Evolutionary conservation across 192 early-diverging fungal genomes (phyloP), one percentile per base, ranked within the genome.

Genomic region (Coemansia sp.): DNA sequence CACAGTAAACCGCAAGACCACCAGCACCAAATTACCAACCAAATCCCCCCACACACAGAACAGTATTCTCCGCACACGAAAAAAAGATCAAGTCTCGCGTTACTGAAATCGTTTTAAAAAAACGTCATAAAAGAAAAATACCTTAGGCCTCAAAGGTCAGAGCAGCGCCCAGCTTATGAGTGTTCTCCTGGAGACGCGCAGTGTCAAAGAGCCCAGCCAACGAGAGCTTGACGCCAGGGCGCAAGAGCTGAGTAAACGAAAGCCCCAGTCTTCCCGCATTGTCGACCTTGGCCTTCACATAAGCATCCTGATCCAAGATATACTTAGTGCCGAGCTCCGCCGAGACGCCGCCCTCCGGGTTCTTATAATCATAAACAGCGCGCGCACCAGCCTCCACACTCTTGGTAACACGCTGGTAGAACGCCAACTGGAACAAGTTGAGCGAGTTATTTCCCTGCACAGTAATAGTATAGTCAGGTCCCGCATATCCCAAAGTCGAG

Each of bases 251-350:
- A 42, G 94, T 94, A 86, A 94, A 99, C 62, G 94, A 91, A 59
- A 97, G 87, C 69, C 95, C 95, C 50, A 99, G 84, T 26, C 88
- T 86, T 74, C 96, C 96, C 59, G 85, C 70, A 77, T 91, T 92
- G 79, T 88, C 84, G 59, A 93, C 86, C 87, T 90, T 91, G 67
- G 89, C 89, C 91, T 98, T 98, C 74, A 95, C 85, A 65, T 91
- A 96, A 59, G 95, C 90, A 75, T 86, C 85, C 68, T 82, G 82
- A 87, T 98, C 96, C 48, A 98, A 84, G 65, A 87, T 79, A 85
- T 93, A 92, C 88, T 97, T 97, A 85, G 94, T 89, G 72, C 93
- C 96, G 64, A 97, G 88, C 85, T 98, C 96, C 12, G 96, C 85
- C 58, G 86, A 86, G 53, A 91, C 89, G 35, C 77, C 76, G 67